phyloP scores from a whole-genome alignment of 495 filamentous ascomycete species.

The Amniculicola lignicola region DNA sequence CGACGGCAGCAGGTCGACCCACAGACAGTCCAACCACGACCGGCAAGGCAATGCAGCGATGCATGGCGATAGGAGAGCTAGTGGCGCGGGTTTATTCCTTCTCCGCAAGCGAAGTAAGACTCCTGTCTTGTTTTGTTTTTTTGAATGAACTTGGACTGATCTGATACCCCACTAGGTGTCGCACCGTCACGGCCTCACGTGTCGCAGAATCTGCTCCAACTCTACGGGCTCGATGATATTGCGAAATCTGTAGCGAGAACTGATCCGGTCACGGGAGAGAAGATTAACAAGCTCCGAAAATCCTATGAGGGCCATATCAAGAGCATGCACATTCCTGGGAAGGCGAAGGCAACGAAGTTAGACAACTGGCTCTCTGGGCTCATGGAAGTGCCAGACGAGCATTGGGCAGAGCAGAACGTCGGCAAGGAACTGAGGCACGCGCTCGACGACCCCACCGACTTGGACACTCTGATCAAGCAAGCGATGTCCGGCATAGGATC shows the following conservation, averaged over 20 bases:
- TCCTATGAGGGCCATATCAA: constrained; percentile 72
- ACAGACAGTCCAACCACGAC: constrained; percentile 43
- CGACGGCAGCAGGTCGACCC: not conserved
- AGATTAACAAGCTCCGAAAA: constrained; percentile 71
- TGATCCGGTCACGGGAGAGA: constrained; percentile 64
- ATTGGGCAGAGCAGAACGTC: constrained; percentile 64
- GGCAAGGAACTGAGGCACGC: constrained; percentile 53
- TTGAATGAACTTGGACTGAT: constrained; percentile 31
- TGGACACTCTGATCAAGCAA: constrained; percentile 48
- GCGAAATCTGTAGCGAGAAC: constrained; percentile 62
- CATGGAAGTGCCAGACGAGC: constrained; percentile 58
- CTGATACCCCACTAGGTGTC: constrained; percentile 43
- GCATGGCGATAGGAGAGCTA: constrained; percentile 23
- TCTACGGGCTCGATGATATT: constrained; percentile 59
- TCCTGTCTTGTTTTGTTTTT: constrained; percentile 32
- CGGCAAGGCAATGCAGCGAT: constrained; percentile 35
- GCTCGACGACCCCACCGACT: constrained; percentile 42
- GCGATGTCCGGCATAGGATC: constrained; percentile 50
- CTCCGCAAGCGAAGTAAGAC: constrained; percentile 42
- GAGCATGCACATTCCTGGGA: constrained; percentile 58
- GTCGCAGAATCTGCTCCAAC: constrained; percentile 59
- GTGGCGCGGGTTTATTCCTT: constrained; percentile 38
- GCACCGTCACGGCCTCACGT: constrained; percentile 59
- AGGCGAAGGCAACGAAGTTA: constrained; percentile 56
- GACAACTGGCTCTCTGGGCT: constrained; percentile 30